A percentile compares a stretch with the other conserved stretches of the same genome.
These are phyloP conservation scores for Bipolaris sorokiniana DNA, from an alignment of 2,329 filamentous ascomycete genomes.

Conservation along the genomic window DNA sequence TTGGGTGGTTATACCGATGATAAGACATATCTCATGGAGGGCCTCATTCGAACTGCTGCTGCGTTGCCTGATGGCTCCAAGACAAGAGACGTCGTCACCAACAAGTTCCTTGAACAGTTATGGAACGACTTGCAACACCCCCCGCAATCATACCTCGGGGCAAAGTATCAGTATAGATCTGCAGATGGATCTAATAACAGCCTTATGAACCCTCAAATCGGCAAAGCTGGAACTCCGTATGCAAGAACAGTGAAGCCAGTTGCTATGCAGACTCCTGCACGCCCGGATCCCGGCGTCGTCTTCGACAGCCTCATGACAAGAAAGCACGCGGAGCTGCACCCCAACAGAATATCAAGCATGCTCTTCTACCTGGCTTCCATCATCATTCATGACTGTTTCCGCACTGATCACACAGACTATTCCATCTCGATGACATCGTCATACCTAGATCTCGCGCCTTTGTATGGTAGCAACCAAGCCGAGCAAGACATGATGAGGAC, in stretches of 20 bases:
- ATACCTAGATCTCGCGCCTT: conserved; percentile 74
- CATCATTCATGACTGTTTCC: conserved; percentile 67
- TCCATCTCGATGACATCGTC: conserved; percentile 72
- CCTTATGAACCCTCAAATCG: conserved; percentile 66
- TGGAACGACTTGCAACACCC: conserved; percentile 59
- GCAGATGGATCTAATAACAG: conserved; percentile 62
- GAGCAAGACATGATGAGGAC: conserved; percentile 71
- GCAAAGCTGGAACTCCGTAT: conserved; percentile 70
- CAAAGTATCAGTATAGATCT: conserved; percentile 55
- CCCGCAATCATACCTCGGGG: conserved; percentile 53
- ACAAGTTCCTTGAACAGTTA: conserved; percentile 53
- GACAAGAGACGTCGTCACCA: conserved; percentile 51
- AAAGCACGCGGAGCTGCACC: conserved; percentile 67
- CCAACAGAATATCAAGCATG: conserved; percentile 75
- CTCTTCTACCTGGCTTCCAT: conserved; percentile 78
- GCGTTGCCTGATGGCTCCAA: conserved; percentile 50
- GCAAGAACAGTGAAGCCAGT: conserved; percentile 68
- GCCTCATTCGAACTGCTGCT: conserved; percentile 58
- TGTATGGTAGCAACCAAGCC: conserved; percentile 73
- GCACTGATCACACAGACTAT: conserved; percentile 67
- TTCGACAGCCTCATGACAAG: conserved; percentile 73
- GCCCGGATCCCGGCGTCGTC: conserved; percentile 69
- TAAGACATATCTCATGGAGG: conserved; percentile 67
- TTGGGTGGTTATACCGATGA: conserved; percentile 65
- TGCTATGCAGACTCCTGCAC: conserved; percentile 63